These are phyloP conservation scores for Rosa hybrid DNA, from an alignment of 331 rosid species.

Conservation along the genomic window DNA sequence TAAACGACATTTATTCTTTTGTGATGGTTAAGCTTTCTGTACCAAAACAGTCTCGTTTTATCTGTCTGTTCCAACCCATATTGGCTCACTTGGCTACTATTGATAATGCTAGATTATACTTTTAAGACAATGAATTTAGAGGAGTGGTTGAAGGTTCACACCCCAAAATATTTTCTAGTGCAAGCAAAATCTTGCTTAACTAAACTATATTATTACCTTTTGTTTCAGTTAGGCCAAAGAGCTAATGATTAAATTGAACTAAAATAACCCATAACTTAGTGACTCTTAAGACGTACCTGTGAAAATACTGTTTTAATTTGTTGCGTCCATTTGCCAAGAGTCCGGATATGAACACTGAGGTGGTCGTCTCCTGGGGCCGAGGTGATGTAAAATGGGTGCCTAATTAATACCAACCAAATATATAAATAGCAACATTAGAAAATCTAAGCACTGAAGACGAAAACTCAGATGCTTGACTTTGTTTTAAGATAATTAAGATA, in stretches of 20 bases:
- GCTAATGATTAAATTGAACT: neutral
- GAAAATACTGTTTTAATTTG: constrained; percentile 50
- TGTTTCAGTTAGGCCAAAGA: neutral
- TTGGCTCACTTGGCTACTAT: neutral
- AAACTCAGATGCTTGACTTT: neutral
- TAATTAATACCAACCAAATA: constrained; percentile 5
- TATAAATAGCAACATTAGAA: constrained; percentile 2
- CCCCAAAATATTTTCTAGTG: neutral
- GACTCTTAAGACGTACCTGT: constrained; percentile 32
- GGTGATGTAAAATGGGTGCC: constrained; percentile 89
- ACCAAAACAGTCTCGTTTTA: neutral
- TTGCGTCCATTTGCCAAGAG: constrained; percentile 73
- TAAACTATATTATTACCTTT: neutral
- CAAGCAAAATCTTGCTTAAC: neutral
- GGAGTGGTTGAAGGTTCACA: neutral
- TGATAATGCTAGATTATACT: neutral
- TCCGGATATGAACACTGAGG: constrained; percentile 74
- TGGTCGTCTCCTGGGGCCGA: constrained; percentile 79
- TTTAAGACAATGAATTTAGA: neutral
- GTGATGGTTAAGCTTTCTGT: neutral
- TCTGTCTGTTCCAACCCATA: neutral
- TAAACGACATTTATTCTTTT: neutral
- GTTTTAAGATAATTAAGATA: neutral
- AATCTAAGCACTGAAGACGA: neutral
- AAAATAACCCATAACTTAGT: neutral